Evolutionary conservation across 176 grass and related monocot species (phyloP), one percentile per base, ranked within the genome.

Genomic region (Themeda triandra): DNA sequence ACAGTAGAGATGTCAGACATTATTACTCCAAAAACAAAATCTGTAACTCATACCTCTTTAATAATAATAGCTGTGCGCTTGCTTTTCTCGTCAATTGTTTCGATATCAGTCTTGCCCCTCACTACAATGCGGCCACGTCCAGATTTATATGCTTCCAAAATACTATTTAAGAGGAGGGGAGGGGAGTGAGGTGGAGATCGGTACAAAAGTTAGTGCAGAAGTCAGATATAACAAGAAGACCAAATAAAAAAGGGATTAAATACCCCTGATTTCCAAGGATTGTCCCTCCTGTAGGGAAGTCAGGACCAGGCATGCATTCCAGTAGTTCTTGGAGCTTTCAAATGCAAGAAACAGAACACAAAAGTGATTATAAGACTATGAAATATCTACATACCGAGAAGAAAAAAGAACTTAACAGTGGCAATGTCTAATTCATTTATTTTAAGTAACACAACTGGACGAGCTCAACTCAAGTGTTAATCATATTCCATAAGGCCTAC

Each of bases 221-320:
- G 62, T 49, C 76, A 53, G 39, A 80, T 41, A 81, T 33, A 83
- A 11, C 8, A 84, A 79, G 4, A 51, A 35, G 24, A 40, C n/a
- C 15, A 46, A 68, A 72, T 19, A 31, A 79, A 77, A 72, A 41
- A 62, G 64, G 21, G 23, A 73, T 49, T 6, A 66, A 68, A 39
- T 93, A 98, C 96, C 96, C 93, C 75, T 81, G 69, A 87, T 84
- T 98, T 78, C 93, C 96, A 63, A 98, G 69, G 30, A 98, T 95
- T 77, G 92, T 82, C 81, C 93, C 96, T 88, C 96, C 96, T 31
- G 96, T 98, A 87, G 96, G 96, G 45, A 98, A 98, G 78, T 98
- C 96, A 42, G 96, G 96, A 72, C 93, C 96, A 72, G 96, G 96
- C 93, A 98, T 98, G 87, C 73, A 92, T 80, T 98, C 96, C 71